Conservation (phyloP, 2,329 filamentous ascomycete species). For the Colletotrichum lini region DNA sequence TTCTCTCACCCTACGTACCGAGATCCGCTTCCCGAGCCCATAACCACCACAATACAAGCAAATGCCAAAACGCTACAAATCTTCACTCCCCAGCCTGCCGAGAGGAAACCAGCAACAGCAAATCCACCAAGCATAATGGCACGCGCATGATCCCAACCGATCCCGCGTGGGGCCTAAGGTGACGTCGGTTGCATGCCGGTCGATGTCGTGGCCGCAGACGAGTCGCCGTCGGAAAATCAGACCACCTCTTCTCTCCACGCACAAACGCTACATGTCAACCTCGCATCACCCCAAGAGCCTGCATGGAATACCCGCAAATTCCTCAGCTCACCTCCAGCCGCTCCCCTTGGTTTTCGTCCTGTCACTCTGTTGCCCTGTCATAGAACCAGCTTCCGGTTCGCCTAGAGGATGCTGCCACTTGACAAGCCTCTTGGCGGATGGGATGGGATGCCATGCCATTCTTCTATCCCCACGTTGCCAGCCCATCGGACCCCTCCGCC, state of each 20-base stretch:
- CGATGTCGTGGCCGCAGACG: constrained; percentile 18
- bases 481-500: constrained; percentile 11
- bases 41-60: constrained; percentile 12
- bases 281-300: constrained; percentile 4
- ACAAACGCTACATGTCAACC: constrained; percentile 25
- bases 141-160: constrained; percentile 4
- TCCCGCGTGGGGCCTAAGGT: constrained; percentile 29
- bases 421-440: not conserved
- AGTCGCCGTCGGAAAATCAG: constrained; percentile 38
- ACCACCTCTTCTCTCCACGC: constrained; percentile 37
- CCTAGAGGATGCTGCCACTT: constrained; percentile 6
- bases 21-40: constrained; percentile 21
- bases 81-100: not conserved
- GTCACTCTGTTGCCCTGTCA: not conserved
- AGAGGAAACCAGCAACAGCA: constrained; percentile 2
- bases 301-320: constrained; percentile 29
- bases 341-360: not conserved
- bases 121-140: not conserved
- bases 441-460: constrained; percentile 8
- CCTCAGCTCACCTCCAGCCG: constrained; percentile 38
- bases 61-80: not conserved
- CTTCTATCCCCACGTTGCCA: constrained; percentile 31
- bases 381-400: constrained; percentile 15
- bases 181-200: constrained; percentile 32
- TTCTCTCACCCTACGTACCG: too few relatives aligned